Conservation (phyloP, 345 rosid genomes). For the Erucastrum elatum region DNA sequence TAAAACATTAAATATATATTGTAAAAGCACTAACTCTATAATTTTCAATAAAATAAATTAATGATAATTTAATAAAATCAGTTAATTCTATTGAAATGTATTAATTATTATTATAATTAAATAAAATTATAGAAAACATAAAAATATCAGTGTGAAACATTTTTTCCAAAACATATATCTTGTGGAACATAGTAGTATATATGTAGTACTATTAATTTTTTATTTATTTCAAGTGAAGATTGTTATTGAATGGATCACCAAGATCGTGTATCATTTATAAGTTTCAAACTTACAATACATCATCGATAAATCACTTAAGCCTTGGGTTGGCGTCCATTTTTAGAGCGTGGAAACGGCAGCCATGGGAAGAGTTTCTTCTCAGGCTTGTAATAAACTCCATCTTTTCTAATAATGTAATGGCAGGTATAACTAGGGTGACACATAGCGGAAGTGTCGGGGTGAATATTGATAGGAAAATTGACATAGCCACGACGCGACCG, state of each 20-base stretch:
- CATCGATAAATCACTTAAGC: not conserved
- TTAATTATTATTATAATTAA: not conserved
- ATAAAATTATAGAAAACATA: not conserved
- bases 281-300: conserved; percentile 5
- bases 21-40: too few relatives aligned
- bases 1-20: too few relatives aligned
- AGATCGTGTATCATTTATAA: not conserved
- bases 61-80: not conserved
- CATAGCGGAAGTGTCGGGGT: conserved; percentile 21
- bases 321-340: not conserved
- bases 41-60: too few relatives aligned
- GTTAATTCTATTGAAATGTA: not conserved
- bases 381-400: conserved; percentile 31
- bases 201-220: not conserved
- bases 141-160: not conserved
- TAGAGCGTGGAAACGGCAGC: not conserved
- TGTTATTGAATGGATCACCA: not conserved
- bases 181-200: not conserved
- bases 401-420: conserved; percentile 22
- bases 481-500: conserved; percentile 35
- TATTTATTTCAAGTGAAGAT: not conserved
- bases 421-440: conserved; percentile 30
- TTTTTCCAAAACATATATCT: not conserved
- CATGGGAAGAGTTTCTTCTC: conserved; percentile 27
- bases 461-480: conserved; percentile 19